Evolutionary conservation across 208 protist species (phyloP), one percentile per base, ranked within the genome.

Genomic region (Crithidia thermophila): DNA sequence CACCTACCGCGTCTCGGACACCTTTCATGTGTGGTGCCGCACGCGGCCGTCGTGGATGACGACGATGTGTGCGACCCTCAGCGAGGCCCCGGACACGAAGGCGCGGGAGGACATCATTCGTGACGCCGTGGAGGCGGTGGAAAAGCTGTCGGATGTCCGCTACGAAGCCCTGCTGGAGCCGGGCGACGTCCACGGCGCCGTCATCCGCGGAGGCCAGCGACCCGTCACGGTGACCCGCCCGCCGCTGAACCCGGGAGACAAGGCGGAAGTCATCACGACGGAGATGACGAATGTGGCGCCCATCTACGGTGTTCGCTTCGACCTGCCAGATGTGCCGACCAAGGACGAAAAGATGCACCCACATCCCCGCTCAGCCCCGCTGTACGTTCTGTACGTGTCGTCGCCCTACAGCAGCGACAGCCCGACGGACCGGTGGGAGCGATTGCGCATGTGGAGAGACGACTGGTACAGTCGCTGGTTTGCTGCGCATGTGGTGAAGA

Each of bases 1-100:
- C 43, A 80, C 65, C 18, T 71, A 62, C 43, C 74, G 66, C 49
- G 21, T 80, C 30, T 72, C 67, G 7, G 67, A 70, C 55, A 67
- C 68, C 40, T 78, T 64, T 43, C 59, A 77, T 39, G 37, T 67
- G 46, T 67, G 61, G 61, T 67, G 50, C 21, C 61, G 50, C 27
- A 58, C 61, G 14, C 61, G 61, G 27, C 61, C 61, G 47, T 2
- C 61, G 47, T 58, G 61, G 61, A 67, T 67, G 61, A 27, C 61
- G 1, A 23, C 21, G 33, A 56, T 56, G 60, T 36, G 25, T 23
- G 36, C 33, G 1, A 46, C 47, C 14, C 9, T 66, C 5, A 25
- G 33, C 45, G 47, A 9, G 21, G 25, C 36, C 0, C 34, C 60
- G 7, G 25, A 33, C 18, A 25, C 25, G 25, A 6, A 10, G 18